Conservation (phyloP, 163 green algal species). For the Trebouxiophyceae sp. region DNA sequence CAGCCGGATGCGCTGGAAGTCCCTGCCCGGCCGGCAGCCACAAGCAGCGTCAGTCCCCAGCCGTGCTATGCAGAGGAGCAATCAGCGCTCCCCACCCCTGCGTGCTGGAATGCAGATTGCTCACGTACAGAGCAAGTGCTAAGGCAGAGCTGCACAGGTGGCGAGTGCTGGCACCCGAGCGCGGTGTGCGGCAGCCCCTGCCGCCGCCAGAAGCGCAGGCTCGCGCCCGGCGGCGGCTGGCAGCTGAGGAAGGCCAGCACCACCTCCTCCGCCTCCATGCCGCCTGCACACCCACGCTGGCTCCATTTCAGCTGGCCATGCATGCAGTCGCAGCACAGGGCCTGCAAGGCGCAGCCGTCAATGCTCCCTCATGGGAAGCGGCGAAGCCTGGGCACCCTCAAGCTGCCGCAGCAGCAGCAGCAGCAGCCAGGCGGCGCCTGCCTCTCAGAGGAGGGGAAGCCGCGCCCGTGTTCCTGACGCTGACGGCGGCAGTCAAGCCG, state of each 20-base stretch:
- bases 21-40: not conserved
- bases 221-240: not conserved
- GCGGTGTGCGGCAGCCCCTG: not conserved
- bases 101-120: not conserved
- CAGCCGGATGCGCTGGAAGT: not conserved
- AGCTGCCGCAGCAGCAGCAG: not conserved
- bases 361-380: not conserved
- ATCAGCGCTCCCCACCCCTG: too few relatives aligned
- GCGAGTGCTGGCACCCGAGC: not conserved
- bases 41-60: too few relatives aligned
- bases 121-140: not conserved
- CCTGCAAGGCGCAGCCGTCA: not conserved
- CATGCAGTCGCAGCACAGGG: not conserved
- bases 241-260: slow-evolving; percentile 12
- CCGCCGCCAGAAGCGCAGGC: not conserved
- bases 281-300: not conserved
- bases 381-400: not conserved
- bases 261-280: slow-evolving; percentile 14
- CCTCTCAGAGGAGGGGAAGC: not conserved
- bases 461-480: not conserved
- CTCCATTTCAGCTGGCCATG: not conserved
- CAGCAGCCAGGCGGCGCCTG: not conserved
- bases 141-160: not conserved
- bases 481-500: not conserved
- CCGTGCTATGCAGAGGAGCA: too few relatives aligned